phyloP scores from a whole-genome alignment of 1,284 basidiomycete genomes.

The Moesziomyces antarcticus region DNA sequence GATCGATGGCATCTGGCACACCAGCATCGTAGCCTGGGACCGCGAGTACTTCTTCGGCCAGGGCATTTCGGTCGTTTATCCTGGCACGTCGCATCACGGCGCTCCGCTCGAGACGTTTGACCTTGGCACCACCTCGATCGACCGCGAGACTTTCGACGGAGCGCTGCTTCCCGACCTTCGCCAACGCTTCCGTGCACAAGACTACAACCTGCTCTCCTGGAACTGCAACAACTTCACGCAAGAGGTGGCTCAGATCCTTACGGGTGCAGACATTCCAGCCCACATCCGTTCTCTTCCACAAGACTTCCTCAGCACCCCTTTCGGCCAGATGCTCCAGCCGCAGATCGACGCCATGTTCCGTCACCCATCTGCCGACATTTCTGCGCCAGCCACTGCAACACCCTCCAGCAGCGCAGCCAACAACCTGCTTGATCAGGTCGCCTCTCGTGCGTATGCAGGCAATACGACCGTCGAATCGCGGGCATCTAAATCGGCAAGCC shows the following conservation, averaged over 20 bases:
- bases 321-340: conserved; percentile 84
- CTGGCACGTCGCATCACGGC: conserved; percentile 73
- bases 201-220: conserved; percentile 81
- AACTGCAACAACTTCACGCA: conserved; percentile 77
- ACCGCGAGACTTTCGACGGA: conserved; percentile 79
- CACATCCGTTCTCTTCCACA: conserved; percentile 71
- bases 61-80: conserved; percentile 76
- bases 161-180: conserved; percentile 82
- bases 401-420: conserved; percentile 1
- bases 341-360: conserved; percentile 76
- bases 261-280: conserved; percentile 59
- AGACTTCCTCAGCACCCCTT: conserved; percentile 89
- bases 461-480: conserved; percentile 65
- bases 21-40: conserved; percentile 84
- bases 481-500: conserved; percentile 72
- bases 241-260: conserved; percentile 71
- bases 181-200: conserved; percentile 79
- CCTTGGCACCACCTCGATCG: conserved; percentile 83
- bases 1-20: conserved; percentile 72
- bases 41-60: conserved; percentile 89
- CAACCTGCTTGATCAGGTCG: conserved; percentile 69
- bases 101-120: conserved; percentile 79
- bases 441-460: conserved; percentile 71
- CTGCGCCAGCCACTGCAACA: conserved; percentile 1
- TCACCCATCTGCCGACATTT: conserved; percentile 10